Percentiles rank a stretch among this genome's conserved stretches.
phyloP scores from a whole-genome alignment of 352 stramenopile genomes.

The Halophytophthora polymorphica region DNA sequence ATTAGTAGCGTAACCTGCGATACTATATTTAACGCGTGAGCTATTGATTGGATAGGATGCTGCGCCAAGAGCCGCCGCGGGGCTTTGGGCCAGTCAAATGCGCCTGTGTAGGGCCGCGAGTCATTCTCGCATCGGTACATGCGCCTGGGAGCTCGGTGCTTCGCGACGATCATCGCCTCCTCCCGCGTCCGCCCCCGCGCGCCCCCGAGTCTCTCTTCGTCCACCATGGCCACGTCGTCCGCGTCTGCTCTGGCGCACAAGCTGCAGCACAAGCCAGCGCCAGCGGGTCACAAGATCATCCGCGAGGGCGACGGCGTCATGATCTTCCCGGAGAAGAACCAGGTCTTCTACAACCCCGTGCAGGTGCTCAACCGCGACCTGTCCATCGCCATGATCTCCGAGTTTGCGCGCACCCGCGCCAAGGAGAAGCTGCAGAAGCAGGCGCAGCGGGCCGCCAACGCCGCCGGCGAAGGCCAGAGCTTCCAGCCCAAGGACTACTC shows the following conservation, averaged over 20 bases:
- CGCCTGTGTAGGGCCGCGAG: background rate
- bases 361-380: conserved; percentile 99
- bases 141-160: conserved; percentile 10
- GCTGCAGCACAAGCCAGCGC: conserved; percentile 59
- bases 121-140: conserved; percentile 21
- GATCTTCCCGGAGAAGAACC: conserved; percentile 88
- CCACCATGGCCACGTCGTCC: conserved; percentile 32
- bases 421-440: conserved; percentile 69
- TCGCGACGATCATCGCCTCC: background rate
- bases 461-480: conserved; percentile 21
- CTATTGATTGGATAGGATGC: background rate
- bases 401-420: conserved; percentile 92
- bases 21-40: background rate
- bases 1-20: too few species aligned
- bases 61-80: background rate
- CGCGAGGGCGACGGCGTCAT: conserved; percentile 89
- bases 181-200: conserved; percentile 3
- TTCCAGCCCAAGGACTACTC: conserved; percentile 52
- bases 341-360: conserved; percentile 93
- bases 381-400: conserved; percentile 96
- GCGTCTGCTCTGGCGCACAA: conserved; percentile 49
- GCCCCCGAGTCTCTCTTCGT: background rate
- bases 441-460: conserved; percentile 56
- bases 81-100: conserved; percentile 3
- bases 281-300: conserved; percentile 82